Conservation (phyloP, 768 basidiomycete genomes). For the Suillus paluster region DNA sequence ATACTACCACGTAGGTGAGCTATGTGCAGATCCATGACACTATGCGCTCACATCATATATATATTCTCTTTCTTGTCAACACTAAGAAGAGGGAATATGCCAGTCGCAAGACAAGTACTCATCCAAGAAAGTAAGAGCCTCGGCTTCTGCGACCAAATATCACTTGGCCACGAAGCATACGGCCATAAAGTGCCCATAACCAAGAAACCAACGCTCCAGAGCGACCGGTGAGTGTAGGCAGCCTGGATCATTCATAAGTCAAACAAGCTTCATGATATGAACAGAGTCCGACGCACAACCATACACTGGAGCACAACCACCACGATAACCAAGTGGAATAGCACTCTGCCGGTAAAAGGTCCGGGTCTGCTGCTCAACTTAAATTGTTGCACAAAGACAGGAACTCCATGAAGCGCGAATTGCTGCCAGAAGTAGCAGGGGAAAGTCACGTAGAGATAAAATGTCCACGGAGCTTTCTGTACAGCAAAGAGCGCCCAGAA, state of each 20-base stretch:
- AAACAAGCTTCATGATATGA: neutral
- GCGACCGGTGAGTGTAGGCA: constrained; percentile 70
- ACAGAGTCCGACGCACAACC: constrained; percentile 57
- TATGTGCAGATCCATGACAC: neutral
- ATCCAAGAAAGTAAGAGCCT: constrained; percentile 47
- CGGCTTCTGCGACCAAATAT: constrained; percentile 31
- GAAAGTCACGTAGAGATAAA: constrained; percentile 76
- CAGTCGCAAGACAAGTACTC: constrained; percentile 53
- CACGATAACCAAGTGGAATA: constrained; percentile 30
- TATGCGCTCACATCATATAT: constrained; percentile 55
- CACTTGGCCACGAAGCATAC: constrained; percentile 48
- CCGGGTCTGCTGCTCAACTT: neutral
- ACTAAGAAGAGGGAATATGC: constrained; percentile 70
- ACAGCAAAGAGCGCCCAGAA: constrained; percentile 58
- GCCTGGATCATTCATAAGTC: constrained; percentile 41
- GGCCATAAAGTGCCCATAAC: constrained; percentile 73
- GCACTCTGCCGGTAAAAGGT: neutral
- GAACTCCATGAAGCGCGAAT: constrained; percentile 39
- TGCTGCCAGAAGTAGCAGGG: constrained; percentile 80
- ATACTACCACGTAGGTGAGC: constrained; percentile 38
- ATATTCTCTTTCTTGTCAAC: constrained; percentile 75
- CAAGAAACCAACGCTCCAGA: constrained; percentile 73
- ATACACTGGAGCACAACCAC: constrained; percentile 60
- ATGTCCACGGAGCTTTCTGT: constrained; percentile 72
- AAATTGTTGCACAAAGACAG: constrained; percentile 15